A percentile compares a stretch with the other conserved stretches of the same genome.
phyloP scores from a whole-genome alignment of 2,329 filamentous ascomycete species.

The Xylariaceae sp. region DNA sequence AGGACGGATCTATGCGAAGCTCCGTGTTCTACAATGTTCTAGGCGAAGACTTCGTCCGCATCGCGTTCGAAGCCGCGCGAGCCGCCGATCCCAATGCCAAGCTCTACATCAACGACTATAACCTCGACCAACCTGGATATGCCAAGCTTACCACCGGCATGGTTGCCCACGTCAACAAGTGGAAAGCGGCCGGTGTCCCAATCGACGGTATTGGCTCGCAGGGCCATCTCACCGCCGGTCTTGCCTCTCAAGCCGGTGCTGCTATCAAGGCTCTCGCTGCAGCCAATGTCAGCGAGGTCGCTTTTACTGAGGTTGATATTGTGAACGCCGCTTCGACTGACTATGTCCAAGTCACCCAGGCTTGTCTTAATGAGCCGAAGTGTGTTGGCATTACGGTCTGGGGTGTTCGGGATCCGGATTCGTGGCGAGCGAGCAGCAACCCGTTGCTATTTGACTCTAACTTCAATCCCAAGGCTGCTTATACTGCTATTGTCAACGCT shows the following conservation, averaged over 20 bases:
- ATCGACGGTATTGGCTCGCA: constrained; percentile 61
- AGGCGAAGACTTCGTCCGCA: constrained; percentile 66
- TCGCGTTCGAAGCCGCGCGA: constrained; percentile 67
- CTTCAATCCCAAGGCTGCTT: constrained; percentile 51
- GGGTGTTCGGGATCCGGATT: constrained; percentile 51
- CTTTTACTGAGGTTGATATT: constrained; percentile 65
- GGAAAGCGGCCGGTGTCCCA: constrained; percentile 58
- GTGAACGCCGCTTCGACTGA: constrained; percentile 52
- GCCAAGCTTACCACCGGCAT: constrained; percentile 55
- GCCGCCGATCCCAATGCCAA: constrained; percentile 64
- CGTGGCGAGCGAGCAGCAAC: constrained; percentile 48
- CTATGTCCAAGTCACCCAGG: constrained; percentile 57
- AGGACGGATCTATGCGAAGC: constrained; percentile 57
- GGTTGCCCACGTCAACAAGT: constrained; percentile 58
- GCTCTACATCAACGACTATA: constrained; percentile 76
- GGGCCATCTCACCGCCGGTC: constrained; percentile 44
- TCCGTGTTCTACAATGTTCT: constrained; percentile 67
- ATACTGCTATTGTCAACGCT: constrained; percentile 41
- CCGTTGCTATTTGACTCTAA: constrained; percentile 54
- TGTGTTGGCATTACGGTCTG: constrained; percentile 68
- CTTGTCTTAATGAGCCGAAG: constrained; percentile 55
- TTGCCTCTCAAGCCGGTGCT: constrained; percentile 38
- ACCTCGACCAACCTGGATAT: constrained; percentile 59
- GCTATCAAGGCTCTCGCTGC: constrained; percentile 48
- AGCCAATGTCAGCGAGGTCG: constrained; percentile 47